These are phyloP conservation scores for Volvox reticuliferus DNA, from an alignment of 139 green algal species.

Conservation along the genomic window DNA sequence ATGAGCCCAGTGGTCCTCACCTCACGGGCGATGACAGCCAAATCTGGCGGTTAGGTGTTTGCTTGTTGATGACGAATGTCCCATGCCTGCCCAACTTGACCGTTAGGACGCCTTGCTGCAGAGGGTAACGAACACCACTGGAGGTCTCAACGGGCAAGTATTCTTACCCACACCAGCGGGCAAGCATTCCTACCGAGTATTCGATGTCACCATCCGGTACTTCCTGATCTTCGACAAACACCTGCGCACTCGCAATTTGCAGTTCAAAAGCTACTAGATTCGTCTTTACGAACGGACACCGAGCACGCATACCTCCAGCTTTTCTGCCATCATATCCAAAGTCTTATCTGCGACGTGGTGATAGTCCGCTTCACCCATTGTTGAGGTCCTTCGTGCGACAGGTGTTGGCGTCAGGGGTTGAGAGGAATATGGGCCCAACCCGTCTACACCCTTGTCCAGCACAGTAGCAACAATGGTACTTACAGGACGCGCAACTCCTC, in stretches of 20 bases:
- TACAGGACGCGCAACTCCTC: slow-evolving; percentile 25
- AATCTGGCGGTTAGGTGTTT: slow-evolving; percentile 97
- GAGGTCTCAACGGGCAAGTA: background rate
- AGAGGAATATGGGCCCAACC: background rate
- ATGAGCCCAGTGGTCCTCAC: slow-evolving; percentile 34
- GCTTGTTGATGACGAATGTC: slow-evolving; percentile 99
- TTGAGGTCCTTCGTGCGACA: background rate
- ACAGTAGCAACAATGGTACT: background rate
- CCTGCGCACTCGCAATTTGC: slow-evolving; percentile 35
- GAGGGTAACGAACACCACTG: too few species aligned
- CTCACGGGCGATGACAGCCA: slow-evolving; percentile 96
- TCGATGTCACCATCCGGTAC: slow-evolving; percentile 77
- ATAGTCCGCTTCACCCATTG: background rate
- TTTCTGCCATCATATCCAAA: slow-evolving; percentile 17
- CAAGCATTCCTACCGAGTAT: slow-evolving; percentile 65
- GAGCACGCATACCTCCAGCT: background rate
- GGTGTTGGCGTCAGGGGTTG: background rate
- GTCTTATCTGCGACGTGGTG: background rate
- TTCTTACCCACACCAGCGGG: too few species aligned
- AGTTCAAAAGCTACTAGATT: background rate
- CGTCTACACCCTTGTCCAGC: background rate
- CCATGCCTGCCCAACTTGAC: slow-evolving; percentile 81
- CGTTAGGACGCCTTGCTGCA: slow-evolving; percentile 90
- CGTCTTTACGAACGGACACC: background rate
- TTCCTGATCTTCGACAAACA: slow-evolving; percentile 68